A percentile compares a stretch with the other conserved stretches of the same genome.
These are phyloP conservation scores for Phlyctochytrium bullatum DNA, from an alignment of 192 early-diverging fungal species.

Conservation along the genomic window DNA sequence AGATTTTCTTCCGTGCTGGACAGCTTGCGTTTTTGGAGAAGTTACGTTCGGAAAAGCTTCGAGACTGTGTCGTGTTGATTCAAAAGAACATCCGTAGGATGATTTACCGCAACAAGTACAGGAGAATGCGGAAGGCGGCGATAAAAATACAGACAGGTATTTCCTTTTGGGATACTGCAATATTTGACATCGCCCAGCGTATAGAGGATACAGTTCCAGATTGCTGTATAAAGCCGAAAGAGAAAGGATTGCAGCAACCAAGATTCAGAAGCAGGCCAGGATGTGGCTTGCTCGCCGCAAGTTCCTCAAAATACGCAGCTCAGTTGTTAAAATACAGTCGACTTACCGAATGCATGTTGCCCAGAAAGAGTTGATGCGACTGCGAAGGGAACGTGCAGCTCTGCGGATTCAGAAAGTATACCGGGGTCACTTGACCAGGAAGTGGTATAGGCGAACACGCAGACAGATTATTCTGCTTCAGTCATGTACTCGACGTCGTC, in stretches of 20 bases:
- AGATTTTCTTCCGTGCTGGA: constrained; percentile 99
- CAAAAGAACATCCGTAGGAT: constrained; percentile 83
- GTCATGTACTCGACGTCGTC: constrained; percentile 72
- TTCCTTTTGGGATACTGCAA: constrained; percentile 7
- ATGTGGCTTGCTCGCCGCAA: constrained; percentile 50
- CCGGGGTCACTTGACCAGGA: constrained; percentile 64
- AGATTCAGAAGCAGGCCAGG: constrained; percentile 65
- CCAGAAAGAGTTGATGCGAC: constrained; percentile 42
- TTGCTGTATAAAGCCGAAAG: constrained; percentile 51
- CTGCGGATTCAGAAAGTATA: constrained; percentile 71
- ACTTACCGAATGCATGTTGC: constrained; percentile 46
- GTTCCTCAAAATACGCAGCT: constrained; percentile 32
- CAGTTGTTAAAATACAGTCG: constrained; percentile 43
- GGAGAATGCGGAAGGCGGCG: constrained; percentile 45
- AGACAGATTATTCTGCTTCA: constrained; percentile 74
- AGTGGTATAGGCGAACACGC: constrained; percentile 51
- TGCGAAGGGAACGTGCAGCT: constrained; percentile 71
- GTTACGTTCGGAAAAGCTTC: constrained; percentile 77
- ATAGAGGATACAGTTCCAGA: constrained; percentile 66
- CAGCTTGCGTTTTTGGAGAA: constrained; percentile 88
- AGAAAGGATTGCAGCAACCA: constrained; percentile 66
- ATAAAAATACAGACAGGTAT: constrained; percentile 56
- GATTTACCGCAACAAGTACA: constrained; percentile 41
- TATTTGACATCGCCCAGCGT: constrained; percentile 51
- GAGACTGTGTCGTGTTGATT: constrained; percentile 77